Base-by-base conservation (phyloP, 441 rosid genomes). In the Capsella rubella region DNA sequence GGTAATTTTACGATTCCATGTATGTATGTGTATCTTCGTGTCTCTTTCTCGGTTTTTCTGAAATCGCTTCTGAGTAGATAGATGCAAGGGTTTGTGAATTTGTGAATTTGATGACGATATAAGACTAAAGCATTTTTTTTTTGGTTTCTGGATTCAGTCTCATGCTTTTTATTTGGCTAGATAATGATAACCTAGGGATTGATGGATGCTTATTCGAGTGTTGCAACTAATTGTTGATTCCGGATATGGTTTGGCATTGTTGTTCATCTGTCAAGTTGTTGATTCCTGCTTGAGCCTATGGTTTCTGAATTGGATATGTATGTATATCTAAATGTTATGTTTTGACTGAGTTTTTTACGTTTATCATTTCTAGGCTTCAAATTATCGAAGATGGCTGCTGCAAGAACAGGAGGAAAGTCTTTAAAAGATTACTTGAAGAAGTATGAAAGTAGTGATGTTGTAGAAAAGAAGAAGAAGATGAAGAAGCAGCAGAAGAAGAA, bases 351-450 rank as follows among this genome's bases (percentile, higher is more conserved):
- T 69, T 69, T 46, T 15, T 28, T 31, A 42, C 2, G 46, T 60
- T 60, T 31, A 6, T 28, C 4, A 15, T 32, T 43, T 9, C 9
- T 53, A 54, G 56, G 56, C 42, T 54, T n/a, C 3, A 27, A 2
- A 29, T 29, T 40, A 28, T 53, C 18, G 60, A 59, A 72, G 53
- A 84, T 84, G 89, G 82, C 83, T 28, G 82, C 81, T 61, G 35
- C 90, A 18, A 47, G 50, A 40, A 6, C 77, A 2, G 87, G 86
- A 29, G 14, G 76, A 0, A 78, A 77, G 13, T 87, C 92, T 2
- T 64, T 92, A 45, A 87, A 90, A 78, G 97, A 95, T 15, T 92
- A 92, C 76, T 80, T 95, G 77, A 92, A 85, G 58, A 82, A 87
- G 67, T 95, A 90, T 34, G 89, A 87, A 66, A 84, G 84, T 31